phyloP scores from a whole-genome alignment of 768 basidiomycete genomes.

The Mycena crocata region DNA sequence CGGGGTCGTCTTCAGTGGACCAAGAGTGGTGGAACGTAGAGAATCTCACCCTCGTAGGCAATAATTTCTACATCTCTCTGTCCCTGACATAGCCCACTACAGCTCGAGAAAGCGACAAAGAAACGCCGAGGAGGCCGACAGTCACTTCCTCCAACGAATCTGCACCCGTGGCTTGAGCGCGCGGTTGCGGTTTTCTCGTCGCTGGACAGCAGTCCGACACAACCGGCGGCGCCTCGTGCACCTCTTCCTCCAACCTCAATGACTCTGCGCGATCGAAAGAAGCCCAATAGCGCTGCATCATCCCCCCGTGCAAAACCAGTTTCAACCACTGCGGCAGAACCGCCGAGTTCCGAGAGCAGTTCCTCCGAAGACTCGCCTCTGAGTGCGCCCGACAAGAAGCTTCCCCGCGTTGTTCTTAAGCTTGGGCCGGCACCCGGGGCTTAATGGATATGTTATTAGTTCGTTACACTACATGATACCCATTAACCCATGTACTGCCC shows the following conservation, averaged over 20 bases:
- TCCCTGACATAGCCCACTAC: background rate
- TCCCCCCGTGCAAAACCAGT: slow-evolving; percentile 27
- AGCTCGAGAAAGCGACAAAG: slow-evolving; percentile 72
- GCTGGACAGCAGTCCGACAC: slow-evolving; percentile 49
- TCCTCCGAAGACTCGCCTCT: slow-evolving; percentile 17
- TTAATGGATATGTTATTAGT: background rate
- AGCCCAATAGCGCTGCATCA: slow-evolving; percentile 38
- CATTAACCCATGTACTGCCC: slow-evolving; percentile 68
- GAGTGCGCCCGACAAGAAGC: slow-evolving; percentile 35
- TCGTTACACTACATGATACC: slow-evolving; percentile 16
- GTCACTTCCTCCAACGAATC: slow-evolving; percentile 47
- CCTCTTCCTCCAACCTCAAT: slow-evolving; percentile 52
- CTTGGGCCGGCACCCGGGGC: slow-evolving; percentile 42
- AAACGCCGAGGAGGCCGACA: slow-evolving; percentile 64
- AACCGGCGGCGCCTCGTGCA: slow-evolving; percentile 35
- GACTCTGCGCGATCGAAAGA: slow-evolving; percentile 65
- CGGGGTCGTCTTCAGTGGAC: slow-evolving; percentile 50
- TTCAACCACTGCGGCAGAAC: background rate
- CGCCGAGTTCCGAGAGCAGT: slow-evolving; percentile 9
- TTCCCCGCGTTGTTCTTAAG: slow-evolving; percentile 48
- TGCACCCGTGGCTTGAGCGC: slow-evolving; percentile 70
- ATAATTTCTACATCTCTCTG: slow-evolving; percentile 12
- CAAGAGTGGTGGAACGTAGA: slow-evolving; percentile 72
- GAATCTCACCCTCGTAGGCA: slow-evolving; percentile 71
- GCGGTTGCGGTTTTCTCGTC: slow-evolving; percentile 61